Conservation (phyloP, 2,329 filamentous ascomycete genomes). For the Cercospora sp. region DNA sequence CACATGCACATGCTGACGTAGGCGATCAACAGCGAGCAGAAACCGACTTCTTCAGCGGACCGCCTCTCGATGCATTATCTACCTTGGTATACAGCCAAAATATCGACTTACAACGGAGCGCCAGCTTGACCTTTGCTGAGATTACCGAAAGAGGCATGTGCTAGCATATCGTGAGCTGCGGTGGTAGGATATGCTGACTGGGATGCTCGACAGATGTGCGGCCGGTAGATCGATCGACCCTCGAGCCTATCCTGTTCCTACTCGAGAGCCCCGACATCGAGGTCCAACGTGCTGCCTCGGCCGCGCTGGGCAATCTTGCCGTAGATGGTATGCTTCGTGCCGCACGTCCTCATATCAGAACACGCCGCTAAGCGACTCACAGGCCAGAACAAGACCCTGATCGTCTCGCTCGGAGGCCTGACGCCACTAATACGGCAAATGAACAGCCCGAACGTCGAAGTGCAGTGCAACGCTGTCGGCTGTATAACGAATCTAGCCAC, state of each 20-base stretch:
- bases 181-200: constrained; percentile 16
- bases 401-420: constrained; percentile 87
- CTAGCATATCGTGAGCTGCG: not conserved
- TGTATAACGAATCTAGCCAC: constrained; percentile 98
- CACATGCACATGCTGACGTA: constrained; percentile 25
- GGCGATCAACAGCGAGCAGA: constrained; percentile 71
- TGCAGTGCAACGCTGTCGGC: constrained; percentile 97
- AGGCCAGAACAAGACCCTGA: constrained; percentile 98
- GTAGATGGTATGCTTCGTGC: constrained; percentile 82
- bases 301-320: constrained; percentile 90
- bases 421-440: constrained; percentile 94
- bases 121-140: constrained; percentile 96
- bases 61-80: constrained; percentile 88
- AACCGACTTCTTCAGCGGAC: constrained; percentile 97
- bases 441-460: constrained; percentile 96
- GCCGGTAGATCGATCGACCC: constrained; percentile 90
- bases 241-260: constrained; percentile 93
- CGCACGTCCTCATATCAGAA: constrained; percentile 85
- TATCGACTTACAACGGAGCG: constrained; percentile 94
- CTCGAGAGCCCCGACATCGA: constrained; percentile 95
- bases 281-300: constrained; percentile 93
- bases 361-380: constrained; percentile 60
- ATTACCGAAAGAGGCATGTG: constrained; percentile 90
- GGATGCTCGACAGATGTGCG: constrained; percentile 71
- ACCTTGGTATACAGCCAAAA: constrained; percentile 98